phyloP scores from a whole-genome alignment of 768 basidiomycete genomes.

The Xerocomus spinulosus region DNA sequence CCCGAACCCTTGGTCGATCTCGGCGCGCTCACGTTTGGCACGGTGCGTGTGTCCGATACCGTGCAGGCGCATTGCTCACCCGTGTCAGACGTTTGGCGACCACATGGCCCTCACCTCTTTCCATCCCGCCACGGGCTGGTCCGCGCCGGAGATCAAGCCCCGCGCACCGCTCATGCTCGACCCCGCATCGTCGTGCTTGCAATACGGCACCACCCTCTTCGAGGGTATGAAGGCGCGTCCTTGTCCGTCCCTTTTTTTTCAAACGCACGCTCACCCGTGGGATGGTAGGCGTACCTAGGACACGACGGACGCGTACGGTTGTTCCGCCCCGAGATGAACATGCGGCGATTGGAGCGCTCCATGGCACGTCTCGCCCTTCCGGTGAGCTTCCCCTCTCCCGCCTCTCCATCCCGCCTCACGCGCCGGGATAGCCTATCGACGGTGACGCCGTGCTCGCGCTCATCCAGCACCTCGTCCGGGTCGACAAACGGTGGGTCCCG shows the following conservation, averaged over 20 bases:
- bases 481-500: conserved; percentile 88
- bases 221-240: conserved; percentile 61
- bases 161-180: conserved; percentile 59
- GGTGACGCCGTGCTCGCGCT: conserved; percentile 44
- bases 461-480: conserved; percentile 59
- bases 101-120: conserved; percentile 74
- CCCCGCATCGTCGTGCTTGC: conserved; percentile 51
- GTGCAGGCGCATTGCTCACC: background rate
- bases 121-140: conserved; percentile 63
- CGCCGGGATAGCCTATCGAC: conserved; percentile 35
- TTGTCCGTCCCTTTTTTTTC: too few species aligned
- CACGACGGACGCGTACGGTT: conserved; percentile 69
- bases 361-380: conserved; percentile 71
- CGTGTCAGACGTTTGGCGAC: conserved; percentile 54
- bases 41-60: conserved; percentile 34
- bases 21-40: conserved; percentile 52
- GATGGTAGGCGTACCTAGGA: conserved; percentile 65
- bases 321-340: conserved; percentile 83
- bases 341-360: conserved; percentile 72
- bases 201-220: conserved; percentile 57
- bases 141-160: conserved; percentile 66
- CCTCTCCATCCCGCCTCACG: too few species aligned
- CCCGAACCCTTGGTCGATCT: conserved; percentile 49
- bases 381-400: conserved; percentile 31
- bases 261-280: too few species aligned